Evolutionary conservation across 345 rosid genomes (phyloP).

Genomic region (Boechera retrofracta): DNA sequence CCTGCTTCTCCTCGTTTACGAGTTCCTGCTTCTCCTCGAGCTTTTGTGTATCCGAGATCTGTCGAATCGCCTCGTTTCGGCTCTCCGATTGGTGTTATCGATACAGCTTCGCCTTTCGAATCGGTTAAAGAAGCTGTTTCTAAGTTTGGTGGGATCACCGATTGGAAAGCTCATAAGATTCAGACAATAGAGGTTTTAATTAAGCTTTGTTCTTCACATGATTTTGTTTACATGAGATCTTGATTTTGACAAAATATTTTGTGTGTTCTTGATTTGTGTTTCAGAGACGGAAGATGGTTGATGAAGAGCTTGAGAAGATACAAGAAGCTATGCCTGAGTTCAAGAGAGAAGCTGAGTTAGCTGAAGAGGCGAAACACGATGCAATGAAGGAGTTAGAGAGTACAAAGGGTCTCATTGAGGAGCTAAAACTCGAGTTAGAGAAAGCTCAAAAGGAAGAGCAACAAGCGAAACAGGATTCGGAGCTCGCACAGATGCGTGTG

Average conservation of each 20-base stretch:
- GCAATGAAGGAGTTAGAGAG: conserved; percentile 71
- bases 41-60: conserved; percentile 45
- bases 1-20: conserved; percentile 35
- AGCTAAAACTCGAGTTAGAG: conserved; percentile 81
- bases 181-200: conserved; percentile 78
- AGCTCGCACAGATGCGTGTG: conserved; percentile 81
- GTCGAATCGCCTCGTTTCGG: conserved; percentile 43
- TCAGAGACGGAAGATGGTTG: conserved; percentile 82
- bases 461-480: conserved; percentile 93
- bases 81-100: conserved; percentile 48
- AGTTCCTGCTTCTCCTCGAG: conserved; percentile 45
- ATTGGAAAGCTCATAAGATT: conserved; percentile 92
- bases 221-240: neutral
- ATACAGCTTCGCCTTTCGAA: conserved; percentile 87
- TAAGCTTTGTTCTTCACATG: neutral
- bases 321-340: conserved; percentile 71
- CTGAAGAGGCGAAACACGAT: conserved; percentile 66
- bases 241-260: neutral
- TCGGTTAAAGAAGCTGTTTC: conserved; percentile 94
- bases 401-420: conserved; percentile 72
- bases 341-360: conserved; percentile 64
- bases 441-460: conserved; percentile 90
- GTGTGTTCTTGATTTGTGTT: neutral
- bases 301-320: conserved; percentile 76
- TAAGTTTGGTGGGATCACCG: conserved; percentile 94